Conservation (phyloP, 176 grass and related monocot genomes). For the Melocanna baccifera region DNA sequence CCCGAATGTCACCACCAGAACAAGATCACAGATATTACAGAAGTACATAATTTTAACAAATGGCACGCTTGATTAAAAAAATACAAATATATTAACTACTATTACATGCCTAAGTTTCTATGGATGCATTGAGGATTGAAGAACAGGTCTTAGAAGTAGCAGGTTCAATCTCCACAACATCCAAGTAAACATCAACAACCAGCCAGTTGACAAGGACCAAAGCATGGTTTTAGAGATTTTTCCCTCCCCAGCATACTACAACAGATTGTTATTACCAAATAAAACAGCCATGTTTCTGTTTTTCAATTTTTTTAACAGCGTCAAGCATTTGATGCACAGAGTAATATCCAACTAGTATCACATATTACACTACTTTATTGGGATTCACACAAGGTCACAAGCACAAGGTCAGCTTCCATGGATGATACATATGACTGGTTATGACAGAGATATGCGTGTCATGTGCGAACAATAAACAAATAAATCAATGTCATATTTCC, state of each 20-base stretch:
- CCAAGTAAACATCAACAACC: neutral
- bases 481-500: neutral
- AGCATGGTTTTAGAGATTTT: neutral
- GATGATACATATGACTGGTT: neutral
- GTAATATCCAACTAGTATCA: neutral
- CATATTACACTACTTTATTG: too few species aligned
- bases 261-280: neutral
- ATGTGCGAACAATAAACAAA: neutral
- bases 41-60: too few species aligned
- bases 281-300: neutral
- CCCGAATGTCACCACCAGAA: too few species aligned
- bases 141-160: too few species aligned
- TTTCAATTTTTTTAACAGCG: too few species aligned
- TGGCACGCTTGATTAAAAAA: too few species aligned
- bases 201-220: neutral
- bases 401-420: neutral
- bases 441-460: neutral
- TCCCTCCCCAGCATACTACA: too few species aligned
- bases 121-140: too few species aligned
- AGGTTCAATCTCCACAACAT: too few species aligned
- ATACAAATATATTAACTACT: too few species aligned
- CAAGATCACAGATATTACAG: too few species aligned
- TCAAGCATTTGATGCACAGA: neutral
- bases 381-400: neutral
- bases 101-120: too few species aligned